A percentile compares a stretch with the other conserved stretches of the same genome.
Evolutionary conservation across 352 stramenopile species (phyloP).

Genomic region (Blastocystis sp.): DNA sequence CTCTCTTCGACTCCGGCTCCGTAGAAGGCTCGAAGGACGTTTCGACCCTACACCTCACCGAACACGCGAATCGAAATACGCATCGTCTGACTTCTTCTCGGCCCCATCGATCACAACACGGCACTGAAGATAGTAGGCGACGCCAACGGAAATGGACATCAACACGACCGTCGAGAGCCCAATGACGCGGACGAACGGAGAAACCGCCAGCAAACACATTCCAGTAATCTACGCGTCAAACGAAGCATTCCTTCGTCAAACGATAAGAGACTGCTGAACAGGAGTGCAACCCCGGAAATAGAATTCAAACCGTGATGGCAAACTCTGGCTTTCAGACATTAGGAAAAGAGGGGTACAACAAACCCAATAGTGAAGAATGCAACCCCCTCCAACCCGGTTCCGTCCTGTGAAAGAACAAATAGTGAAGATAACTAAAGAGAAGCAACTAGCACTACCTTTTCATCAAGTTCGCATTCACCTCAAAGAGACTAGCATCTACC

Average conservation of each 20-base stretch:
- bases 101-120: not conserved
- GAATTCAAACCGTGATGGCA: slow-evolving; percentile 34
- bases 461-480: not conserved
- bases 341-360: not conserved
- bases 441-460: not conserved
- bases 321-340: not conserved
- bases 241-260: not conserved
- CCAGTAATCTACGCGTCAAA: not conserved
- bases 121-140: not conserved
- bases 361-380: not conserved
- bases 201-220: not conserved
- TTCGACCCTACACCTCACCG: not conserved
- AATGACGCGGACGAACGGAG: slow-evolving; percentile 12
- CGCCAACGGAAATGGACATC: not conserved
- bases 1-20: not conserved
- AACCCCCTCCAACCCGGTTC: no score
- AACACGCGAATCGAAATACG: not conserved
- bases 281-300: slow-evolving; percentile 13
- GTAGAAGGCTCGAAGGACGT: not conserved
- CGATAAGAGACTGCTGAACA: slow-evolving; percentile 26
- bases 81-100: not conserved
- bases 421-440: not conserved
- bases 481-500: not conserved
- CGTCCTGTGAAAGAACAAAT: no score
- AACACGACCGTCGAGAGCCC: not conserved